Conservation (phyloP, 2,329 filamentous ascomycete species). For the Tolypocladium sp. region DNA sequence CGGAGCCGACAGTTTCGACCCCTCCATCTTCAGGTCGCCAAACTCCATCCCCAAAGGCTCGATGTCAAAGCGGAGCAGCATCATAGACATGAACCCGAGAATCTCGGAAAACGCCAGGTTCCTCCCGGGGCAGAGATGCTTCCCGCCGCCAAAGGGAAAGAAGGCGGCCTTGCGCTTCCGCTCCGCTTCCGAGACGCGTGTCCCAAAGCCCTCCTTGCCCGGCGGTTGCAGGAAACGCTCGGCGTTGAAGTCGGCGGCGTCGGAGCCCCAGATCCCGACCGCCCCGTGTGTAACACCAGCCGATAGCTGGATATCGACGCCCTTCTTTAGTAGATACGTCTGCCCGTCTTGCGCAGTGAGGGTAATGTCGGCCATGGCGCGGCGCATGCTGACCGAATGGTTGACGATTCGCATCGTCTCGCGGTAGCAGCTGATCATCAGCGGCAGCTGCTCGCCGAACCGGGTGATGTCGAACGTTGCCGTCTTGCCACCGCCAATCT, state of each 20-base stretch:
- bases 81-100: constrained; percentile 16
- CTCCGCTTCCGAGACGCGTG: not conserved
- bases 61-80: constrained; percentile 22
- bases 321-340: constrained; percentile 19
- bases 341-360: constrained; percentile 10
- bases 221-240: not conserved
- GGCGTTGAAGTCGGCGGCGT: constrained; percentile 1
- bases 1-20: not conserved
- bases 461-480: constrained; percentile 24
- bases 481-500: not conserved
- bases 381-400: constrained; percentile 26
- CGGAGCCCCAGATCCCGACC: constrained; percentile 12
- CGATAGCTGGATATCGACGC: constrained; percentile 17
- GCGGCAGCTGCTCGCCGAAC: constrained; percentile 28
- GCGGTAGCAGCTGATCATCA: constrained; percentile 33
- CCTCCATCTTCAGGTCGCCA: constrained; percentile 7
- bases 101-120: constrained; percentile 24
- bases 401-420: constrained; percentile 34
- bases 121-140: constrained; percentile 21
- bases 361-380: constrained; percentile 28
- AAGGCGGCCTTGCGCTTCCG: constrained; percentile 12
- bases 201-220: not conserved
- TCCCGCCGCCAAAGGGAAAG: constrained; percentile 22
- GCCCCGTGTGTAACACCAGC: constrained; percentile 13
- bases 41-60: constrained; percentile 9